Evolutionary conservation across 192 early-diverging fungal species (phyloP), one percentile per base, ranked within the genome.

Genomic region (Backusella psychrophila): DNA sequence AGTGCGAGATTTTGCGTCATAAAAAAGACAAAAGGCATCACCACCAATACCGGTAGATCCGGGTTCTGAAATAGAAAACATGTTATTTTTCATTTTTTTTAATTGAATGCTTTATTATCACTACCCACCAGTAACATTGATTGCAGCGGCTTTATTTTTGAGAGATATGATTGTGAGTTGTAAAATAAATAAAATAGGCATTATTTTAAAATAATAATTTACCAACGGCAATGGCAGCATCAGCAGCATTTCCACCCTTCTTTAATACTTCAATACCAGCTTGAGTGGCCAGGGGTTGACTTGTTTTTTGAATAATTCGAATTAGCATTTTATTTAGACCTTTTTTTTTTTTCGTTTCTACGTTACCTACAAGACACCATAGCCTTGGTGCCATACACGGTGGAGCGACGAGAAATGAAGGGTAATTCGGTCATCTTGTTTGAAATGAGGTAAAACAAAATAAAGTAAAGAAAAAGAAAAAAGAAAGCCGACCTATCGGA

Each of bases 1-100:
- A 1, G 74, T 78, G 31, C 83, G 80, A 35, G 82, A 79, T 46
- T 86, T 89, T 49, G 90, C 88, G 49, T 91, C 87, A 81, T 91
- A 95, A 77, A 87, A 95, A 15, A 95, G 86, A 76, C 91, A 93
- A 79, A 95, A 95, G 38, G 85, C 87, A 76, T 95, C 94, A 53
- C 94, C 94, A 36, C 94, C 94, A 53, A 94, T 88, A 15, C 94
- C 94, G 1, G 92, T 94, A 0, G 89, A 91, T 39, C 83, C 78
- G 9, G 94, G 94, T 83, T 92, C 89, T 70, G 78, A 42, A 63
- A 63, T 63, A 63, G 21, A 21, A 53, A 53, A 7, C 7, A 53
- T 12, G 56, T 63, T 29, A 63, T 14, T 63, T 29, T 29, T 21
- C 3, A 3, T 33, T 33, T 33, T 17, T 19, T 21, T 5, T 52